These are phyloP conservation scores for Saccharum hybrid DNA, from an alignment of 202 grass and related monocot species.

Conservation along the genomic window DNA sequence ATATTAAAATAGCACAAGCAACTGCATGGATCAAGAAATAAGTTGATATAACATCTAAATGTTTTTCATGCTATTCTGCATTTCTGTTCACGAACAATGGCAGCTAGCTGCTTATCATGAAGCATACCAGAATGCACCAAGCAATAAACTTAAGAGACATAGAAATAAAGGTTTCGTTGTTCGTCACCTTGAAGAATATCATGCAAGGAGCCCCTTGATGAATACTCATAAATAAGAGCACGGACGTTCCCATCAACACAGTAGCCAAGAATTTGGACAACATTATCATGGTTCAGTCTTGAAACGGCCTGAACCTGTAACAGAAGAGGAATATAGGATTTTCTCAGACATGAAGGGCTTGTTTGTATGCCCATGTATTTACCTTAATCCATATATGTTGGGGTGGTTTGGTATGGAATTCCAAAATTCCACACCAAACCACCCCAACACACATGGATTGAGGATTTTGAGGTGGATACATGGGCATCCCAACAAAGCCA, in stretches of 20 bases:
- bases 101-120: not conserved
- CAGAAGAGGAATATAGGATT: not conserved
- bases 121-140: not conserved
- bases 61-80: not conserved
- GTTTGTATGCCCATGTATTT: no score
- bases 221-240: slow-evolving; percentile 56
- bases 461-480: no score
- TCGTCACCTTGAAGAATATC: slow-evolving; percentile 56
- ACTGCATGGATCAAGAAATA: not conserved
- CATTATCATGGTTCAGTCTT: slow-evolving; percentile 47
- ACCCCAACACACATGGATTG: no score
- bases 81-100: not conserved
- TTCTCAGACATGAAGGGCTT: no score
- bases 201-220: slow-evolving; percentile 60
- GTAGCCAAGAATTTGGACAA: slow-evolving; percentile 53
- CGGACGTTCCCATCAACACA: slow-evolving; percentile 35
- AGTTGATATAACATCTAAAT: not conserved
- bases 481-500: no score
- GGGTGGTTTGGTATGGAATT: no score
- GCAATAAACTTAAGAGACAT: not conserved
- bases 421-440: no score
- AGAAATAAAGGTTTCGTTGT: not conserved
- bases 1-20: not conserved
- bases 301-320: slow-evolving; percentile 46
- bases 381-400: no score